Conservation (phyloP, 352 stramenopile genomes). For the Phytophthora aleatoria region DNA sequence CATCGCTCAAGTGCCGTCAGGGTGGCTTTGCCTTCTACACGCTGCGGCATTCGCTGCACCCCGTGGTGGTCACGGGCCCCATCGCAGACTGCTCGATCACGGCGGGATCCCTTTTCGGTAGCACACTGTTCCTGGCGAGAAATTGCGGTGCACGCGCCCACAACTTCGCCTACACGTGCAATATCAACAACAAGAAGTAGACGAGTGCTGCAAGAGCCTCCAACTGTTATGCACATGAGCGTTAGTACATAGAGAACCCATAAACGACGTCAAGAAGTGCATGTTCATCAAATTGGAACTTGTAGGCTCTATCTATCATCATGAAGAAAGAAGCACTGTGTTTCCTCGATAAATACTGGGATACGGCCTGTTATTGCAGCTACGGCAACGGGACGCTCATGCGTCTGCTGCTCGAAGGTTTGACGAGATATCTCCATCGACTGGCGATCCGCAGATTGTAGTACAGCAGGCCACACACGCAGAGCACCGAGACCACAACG, state of each 20-base stretch:
- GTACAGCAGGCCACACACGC: constrained; percentile 52
- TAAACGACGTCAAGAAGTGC: constrained; percentile 26
- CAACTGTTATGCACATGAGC: constrained; percentile 9
- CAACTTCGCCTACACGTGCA: constrained; percentile 31
- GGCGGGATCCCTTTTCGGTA: constrained; percentile 79
- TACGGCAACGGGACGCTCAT: constrained; percentile 30
- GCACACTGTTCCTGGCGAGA: constrained; percentile 70
- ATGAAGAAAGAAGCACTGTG: neutral
- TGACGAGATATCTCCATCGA: constrained; percentile 75
- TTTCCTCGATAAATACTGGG: constrained; percentile 17
- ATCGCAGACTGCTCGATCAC: constrained; percentile 79
- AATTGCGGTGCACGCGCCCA: constrained; percentile 66
- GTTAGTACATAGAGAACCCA: constrained; percentile 31
- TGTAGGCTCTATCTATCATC: neutral
- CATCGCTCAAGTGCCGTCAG: constrained; percentile 66
- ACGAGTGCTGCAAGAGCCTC: constrained; percentile 1
- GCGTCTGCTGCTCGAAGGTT: constrained; percentile 40
- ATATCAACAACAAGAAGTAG: constrained; percentile 28
- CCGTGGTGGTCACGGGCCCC: constrained; percentile 81
- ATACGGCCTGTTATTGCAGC: neutral
- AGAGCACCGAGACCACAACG: constrained; percentile 57
- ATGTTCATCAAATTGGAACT: constrained; percentile 9
- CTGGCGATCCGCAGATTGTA: constrained; percentile 73
- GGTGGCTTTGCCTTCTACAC: constrained; percentile 85
- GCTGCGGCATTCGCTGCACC: constrained; percentile 66